These are phyloP conservation scores for Strigomonas culicis DNA, from an alignment of 208 protist species.

Conservation along the genomic window DNA sequence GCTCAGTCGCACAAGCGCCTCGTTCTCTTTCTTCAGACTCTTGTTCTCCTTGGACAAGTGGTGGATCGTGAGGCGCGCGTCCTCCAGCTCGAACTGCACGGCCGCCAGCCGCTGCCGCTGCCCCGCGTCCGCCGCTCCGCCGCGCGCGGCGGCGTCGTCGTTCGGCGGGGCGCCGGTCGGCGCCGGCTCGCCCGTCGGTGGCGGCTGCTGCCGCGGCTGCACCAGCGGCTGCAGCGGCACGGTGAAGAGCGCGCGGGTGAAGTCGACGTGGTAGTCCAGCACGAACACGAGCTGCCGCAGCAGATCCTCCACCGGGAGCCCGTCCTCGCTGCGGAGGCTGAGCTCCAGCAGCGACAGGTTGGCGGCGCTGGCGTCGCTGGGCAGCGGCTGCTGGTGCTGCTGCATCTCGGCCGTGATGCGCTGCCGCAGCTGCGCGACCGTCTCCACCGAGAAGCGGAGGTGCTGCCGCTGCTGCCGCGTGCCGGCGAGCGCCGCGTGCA, in stretches of 20 bases:
- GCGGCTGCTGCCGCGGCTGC: background rate
- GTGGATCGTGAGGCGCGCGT: slow-evolving; percentile 1
- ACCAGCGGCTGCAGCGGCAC: slow-evolving; percentile 35
- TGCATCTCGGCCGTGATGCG: slow-evolving; percentile 61
- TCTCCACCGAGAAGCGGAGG: slow-evolving; percentile 78
- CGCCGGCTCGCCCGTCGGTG: too few species aligned
- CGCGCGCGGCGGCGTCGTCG: too few species aligned
- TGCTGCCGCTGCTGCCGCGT: slow-evolving; percentile 24
- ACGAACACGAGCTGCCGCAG: slow-evolving; percentile 66
- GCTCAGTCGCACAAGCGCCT: slow-evolving; percentile 51
- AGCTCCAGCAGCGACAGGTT: slow-evolving; percentile 33
- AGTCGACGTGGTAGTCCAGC: slow-evolving; percentile 85
- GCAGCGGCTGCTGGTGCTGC: background rate
- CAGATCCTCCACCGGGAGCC: slow-evolving; percentile 31
- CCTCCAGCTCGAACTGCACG: slow-evolving; percentile 16
- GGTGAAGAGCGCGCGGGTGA: slow-evolving; percentile 81
- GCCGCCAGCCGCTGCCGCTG: too few species aligned
- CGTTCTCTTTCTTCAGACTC: slow-evolving; percentile 57
- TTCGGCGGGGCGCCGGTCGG: too few species aligned
- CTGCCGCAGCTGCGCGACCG: slow-evolving; percentile 58
- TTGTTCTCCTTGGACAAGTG: slow-evolving; percentile 45
- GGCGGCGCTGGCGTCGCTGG: background rate
- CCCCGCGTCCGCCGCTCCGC: too few species aligned
- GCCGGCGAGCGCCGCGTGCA: slow-evolving; percentile 74
- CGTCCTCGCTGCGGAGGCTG: slow-evolving; percentile 20